phyloP scores from a whole-genome alignment of 1,284 basidiomycete genomes.

The Takashimella koratensis region DNA sequence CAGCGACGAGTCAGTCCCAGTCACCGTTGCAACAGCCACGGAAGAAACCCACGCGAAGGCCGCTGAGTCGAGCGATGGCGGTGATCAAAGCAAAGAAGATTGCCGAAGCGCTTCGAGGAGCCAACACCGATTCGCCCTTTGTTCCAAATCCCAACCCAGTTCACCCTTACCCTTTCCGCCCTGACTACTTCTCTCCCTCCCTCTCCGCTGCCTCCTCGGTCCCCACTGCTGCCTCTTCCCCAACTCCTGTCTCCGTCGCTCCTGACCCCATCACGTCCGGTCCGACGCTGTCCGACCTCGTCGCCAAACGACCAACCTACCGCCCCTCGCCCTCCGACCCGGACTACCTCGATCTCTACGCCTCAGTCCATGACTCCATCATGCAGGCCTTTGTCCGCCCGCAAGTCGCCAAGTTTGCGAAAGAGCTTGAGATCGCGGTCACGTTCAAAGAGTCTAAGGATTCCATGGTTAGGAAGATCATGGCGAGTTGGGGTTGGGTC shows the following conservation, averaged over 20 bases:
- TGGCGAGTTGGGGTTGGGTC: background rate
- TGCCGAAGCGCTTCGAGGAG: background rate
- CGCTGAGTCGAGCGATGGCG: background rate
- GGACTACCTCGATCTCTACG: background rate
- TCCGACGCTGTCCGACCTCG: background rate
- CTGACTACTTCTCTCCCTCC: background rate
- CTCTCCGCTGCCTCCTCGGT: background rate
- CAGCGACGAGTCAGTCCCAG: no score
- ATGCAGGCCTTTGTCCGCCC: background rate
- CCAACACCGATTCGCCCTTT: background rate
- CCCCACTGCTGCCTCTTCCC: no score
- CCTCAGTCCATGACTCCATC: background rate
- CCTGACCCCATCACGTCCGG: no score
- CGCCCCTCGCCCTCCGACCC: background rate
- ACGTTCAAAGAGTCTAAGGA: background rate
- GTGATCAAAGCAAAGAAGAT: background rate
- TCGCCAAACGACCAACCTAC: background rate
- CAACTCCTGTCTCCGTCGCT: no score
- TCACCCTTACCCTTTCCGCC: background rate
- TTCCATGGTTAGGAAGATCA: background rate
- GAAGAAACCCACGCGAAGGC: background rate
- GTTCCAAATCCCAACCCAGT: background rate
- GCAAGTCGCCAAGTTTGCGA: background rate
- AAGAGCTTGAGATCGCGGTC: background rate
- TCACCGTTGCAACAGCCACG: background rate